Conservation (phyloP, 108 stramenopile genomes). For the Discostella stelligeroides region DNA sequence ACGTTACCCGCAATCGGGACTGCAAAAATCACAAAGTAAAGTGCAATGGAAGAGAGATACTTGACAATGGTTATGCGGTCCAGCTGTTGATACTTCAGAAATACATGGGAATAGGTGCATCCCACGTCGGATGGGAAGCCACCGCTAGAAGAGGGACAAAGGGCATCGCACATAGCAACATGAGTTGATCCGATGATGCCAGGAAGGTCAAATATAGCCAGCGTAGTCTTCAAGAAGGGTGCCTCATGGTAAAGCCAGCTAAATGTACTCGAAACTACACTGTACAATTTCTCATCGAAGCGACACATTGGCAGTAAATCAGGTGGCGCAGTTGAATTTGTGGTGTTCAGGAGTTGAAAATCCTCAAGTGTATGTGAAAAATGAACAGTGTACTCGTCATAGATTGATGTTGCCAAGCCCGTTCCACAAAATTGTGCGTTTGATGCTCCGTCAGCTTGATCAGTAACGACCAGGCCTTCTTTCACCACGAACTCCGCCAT, state of each 20-base stretch:
- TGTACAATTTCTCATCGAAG: slow-evolving; percentile 33
- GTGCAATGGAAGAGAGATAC: slow-evolving; percentile 46
- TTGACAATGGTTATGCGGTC: slow-evolving; percentile 41
- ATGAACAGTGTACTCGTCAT: slow-evolving; percentile 52
- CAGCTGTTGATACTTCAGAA: slow-evolving; percentile 38
- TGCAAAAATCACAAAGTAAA: slow-evolving; percentile 57
- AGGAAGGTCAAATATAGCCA: slow-evolving; percentile 56
- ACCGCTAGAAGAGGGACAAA: slow-evolving; percentile 32
- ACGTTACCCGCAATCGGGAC: slow-evolving; percentile 57
- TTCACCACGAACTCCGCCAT: slow-evolving; percentile 54
- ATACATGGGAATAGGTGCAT: slow-evolving; percentile 41
- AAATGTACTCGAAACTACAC: slow-evolving; percentile 32
- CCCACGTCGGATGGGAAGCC: slow-evolving; percentile 11
- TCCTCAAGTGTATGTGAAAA: slow-evolving; percentile 42
- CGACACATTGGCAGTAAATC: slow-evolving; percentile 24
- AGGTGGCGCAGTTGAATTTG: slow-evolving; percentile 21
- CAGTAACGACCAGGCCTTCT: slow-evolving; percentile 46
- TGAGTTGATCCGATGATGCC: slow-evolving; percentile 52
- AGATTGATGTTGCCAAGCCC: slow-evolving; percentile 53
- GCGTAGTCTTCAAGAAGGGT: slow-evolving; percentile 45
- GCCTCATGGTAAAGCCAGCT: slow-evolving; percentile 42
- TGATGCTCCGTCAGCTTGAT: slow-evolving; percentile 10
- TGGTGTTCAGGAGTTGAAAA: slow-evolving; percentile 32
- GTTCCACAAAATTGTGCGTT: slow-evolving; percentile 34
- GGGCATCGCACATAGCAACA: slow-evolving; percentile 45